Evolutionary conservation across 2,329 filamentous ascomycete species (phyloP), one percentile per base, ranked within the genome.

Genomic region (Verticillium klebahnii): DNA sequence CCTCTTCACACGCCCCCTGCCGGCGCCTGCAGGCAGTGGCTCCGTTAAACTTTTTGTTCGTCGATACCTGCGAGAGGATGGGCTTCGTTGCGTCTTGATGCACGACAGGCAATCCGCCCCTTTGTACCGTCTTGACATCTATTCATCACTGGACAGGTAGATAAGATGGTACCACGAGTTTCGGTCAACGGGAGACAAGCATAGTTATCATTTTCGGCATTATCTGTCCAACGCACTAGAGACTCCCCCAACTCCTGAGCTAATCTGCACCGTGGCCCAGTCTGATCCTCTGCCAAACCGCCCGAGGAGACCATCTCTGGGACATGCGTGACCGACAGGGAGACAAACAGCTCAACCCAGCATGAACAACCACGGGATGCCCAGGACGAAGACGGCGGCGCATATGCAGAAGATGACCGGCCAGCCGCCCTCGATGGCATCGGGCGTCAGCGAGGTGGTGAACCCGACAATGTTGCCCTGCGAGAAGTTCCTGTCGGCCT

Each of bases 401-500:
- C 12, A 19, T 7, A 45, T 31, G 57, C 37, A 32, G 29, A 58
- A 58, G 37, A 58, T 58, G 23, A 58, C 57, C 12, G 23, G 57
- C 57, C 57, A 58, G 15, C 25, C 57, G 57, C 31, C 32, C 23
- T 32, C 57, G 8, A 40, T 40, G 2, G 37, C 57, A 40, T 58
- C 57, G 1, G 57, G 36, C 25, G 57, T 58, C 57, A 58, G 25
- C 29, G 62, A 62, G 56, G 74, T 71, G 31, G 61, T 39, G 57
- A 76, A 68, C 59, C 72, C 73, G 1, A 70, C 67, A 6, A 82
- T 76, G 52, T 73, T 74, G 34, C 77, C 76, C 37, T 68, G 64
- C 3, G 78, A 79, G 65, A 81, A 78, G 68, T 82, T 82, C 56
- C 62, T 67, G 56, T 69, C 77, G 3, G 78, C 79, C 64, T 77